These are phyloP conservation scores for Suillus discolor DNA, from an alignment of 768 basidiomycete genomes.

Conservation along the genomic window DNA sequence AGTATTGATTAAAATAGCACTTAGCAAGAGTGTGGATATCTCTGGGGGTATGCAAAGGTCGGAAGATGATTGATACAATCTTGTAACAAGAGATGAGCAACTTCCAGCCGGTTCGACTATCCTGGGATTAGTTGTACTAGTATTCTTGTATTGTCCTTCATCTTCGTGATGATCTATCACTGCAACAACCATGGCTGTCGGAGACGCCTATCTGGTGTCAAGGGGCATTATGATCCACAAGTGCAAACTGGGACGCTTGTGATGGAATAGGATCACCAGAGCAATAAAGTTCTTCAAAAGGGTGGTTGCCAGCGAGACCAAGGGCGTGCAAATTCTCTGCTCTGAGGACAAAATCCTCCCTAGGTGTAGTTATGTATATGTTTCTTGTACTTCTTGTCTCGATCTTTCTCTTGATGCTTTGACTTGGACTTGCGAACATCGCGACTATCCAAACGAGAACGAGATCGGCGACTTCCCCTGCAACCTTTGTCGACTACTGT, in stretches of 20 bases:
- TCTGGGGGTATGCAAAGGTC: constrained; percentile 46
- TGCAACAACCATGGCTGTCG: constrained; percentile 58
- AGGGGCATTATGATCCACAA: constrained; percentile 92
- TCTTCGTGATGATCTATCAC: constrained; percentile 94
- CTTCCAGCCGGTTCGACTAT: constrained; percentile 73
- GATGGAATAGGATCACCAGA: constrained; percentile 59
- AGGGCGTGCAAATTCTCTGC: constrained; percentile 31
- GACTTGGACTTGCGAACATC: constrained; percentile 27
- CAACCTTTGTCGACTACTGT: constrained; percentile 23
- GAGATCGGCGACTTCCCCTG: constrained; percentile 23
- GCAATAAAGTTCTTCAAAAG: constrained; percentile 59
- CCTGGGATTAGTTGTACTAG: constrained; percentile 58
- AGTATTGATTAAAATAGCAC: constrained; percentile 87
- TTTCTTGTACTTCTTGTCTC: constrained; percentile 40
- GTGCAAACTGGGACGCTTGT: constrained; percentile 59
- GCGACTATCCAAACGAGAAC: constrained; percentile 31
- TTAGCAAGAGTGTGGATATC: constrained; percentile 78
- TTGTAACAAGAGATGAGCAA: constrained; percentile 70
- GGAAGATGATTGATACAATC: constrained; percentile 20
- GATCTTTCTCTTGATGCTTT: constrained; percentile 27
- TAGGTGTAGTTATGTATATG: constrained; percentile 71
- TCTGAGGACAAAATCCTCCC: constrained; percentile 73
- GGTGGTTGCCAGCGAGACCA: not conserved
- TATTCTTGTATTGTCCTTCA: constrained; percentile 62
- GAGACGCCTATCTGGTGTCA: constrained; percentile 32